phyloP scores from a whole-genome alignment of 1,284 basidiomycete species.

The Apiotrichum domesticum region DNA sequence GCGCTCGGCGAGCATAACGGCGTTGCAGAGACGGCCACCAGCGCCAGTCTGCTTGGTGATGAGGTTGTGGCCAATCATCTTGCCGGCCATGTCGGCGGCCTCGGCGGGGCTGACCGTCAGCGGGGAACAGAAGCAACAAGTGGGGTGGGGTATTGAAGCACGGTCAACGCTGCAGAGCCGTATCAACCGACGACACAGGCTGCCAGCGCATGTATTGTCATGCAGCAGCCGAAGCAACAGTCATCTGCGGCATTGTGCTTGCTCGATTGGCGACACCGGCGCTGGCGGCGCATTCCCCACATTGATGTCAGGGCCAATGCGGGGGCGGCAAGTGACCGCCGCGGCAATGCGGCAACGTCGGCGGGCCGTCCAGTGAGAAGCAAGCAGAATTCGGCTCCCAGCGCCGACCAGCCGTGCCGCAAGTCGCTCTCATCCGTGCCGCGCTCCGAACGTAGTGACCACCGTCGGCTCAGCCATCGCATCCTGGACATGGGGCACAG shows the following conservation, averaged over 20 bases:
- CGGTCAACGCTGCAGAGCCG: neutral
- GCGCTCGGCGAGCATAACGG: conserved; percentile 97
- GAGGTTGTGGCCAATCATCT: conserved; percentile 94
- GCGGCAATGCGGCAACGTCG: neutral
- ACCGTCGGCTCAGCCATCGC: too few relatives aligned
- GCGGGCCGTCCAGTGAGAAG: neutral
- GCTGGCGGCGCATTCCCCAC: neutral
- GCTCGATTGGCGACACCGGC: too few relatives aligned
- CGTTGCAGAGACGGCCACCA: conserved; percentile 86
- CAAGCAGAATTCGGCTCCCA: neutral
- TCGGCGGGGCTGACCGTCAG: conserved; percentile 64
- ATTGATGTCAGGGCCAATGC: neutral
- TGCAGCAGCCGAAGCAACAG: too few relatives aligned
- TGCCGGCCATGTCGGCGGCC: conserved; percentile 75
- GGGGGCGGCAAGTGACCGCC: neutral
- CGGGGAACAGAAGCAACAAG: neutral
- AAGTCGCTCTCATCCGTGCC: neutral
- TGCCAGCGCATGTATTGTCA: too few relatives aligned
- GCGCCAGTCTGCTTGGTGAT: conserved; percentile 99
- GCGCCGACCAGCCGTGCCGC: neutral
- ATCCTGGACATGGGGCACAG: too few relatives aligned
- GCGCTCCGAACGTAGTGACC: too few relatives aligned
- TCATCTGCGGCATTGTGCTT: too few relatives aligned
- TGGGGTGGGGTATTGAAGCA: neutral
- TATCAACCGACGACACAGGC: neutral